phyloP scores from a whole-genome alignment of 2,329 filamentous ascomycete genomes.

The Colletotrichum tabaci region DNA sequence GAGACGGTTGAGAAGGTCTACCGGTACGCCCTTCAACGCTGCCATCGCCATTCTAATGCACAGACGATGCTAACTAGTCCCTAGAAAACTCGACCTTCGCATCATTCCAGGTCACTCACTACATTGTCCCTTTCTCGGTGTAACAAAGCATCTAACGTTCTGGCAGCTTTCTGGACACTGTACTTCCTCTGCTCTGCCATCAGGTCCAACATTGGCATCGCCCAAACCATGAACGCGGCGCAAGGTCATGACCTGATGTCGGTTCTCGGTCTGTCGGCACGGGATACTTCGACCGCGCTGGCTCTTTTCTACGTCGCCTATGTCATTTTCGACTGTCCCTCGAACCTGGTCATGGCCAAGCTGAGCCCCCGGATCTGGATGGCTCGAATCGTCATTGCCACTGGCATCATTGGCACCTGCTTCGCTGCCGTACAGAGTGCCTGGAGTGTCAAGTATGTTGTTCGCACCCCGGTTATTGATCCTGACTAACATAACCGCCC shows the following conservation, averaged over 20 bases:
- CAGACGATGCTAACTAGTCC: constrained; percentile 4
- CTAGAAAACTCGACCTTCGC: constrained; percentile 69
- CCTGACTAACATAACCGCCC: constrained; percentile 34
- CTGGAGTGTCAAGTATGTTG: constrained; percentile 83
- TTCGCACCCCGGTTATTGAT: neutral
- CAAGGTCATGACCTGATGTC: constrained; percentile 81
- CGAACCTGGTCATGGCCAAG: constrained; percentile 89
- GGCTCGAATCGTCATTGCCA: constrained; percentile 89
- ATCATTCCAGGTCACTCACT: constrained; percentile 70
- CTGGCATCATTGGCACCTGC: constrained; percentile 86
- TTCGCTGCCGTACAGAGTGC: constrained; percentile 86
- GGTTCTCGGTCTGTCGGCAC: constrained; percentile 77
- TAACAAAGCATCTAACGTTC: neutral
- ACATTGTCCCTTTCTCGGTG: neutral
- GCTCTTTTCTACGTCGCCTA: constrained; percentile 95
- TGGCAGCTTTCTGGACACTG: constrained; percentile 86
- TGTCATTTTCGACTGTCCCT: constrained; percentile 90
- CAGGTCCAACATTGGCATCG: constrained; percentile 90
- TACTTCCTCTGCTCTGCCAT: constrained; percentile 96
- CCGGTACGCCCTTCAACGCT: constrained; percentile 48
- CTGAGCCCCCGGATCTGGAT: constrained; percentile 92
- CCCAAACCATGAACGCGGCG: constrained; percentile 91
- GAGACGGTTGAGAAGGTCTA: constrained; percentile 70
- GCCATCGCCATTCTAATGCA: neutral
- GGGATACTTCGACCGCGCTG: constrained; percentile 86